Percentiles rank a stretch among this genome's conserved stretches.
phyloP scores from a whole-genome alignment of 345 rosid genomes.

The Physaria fendleri region DNA sequence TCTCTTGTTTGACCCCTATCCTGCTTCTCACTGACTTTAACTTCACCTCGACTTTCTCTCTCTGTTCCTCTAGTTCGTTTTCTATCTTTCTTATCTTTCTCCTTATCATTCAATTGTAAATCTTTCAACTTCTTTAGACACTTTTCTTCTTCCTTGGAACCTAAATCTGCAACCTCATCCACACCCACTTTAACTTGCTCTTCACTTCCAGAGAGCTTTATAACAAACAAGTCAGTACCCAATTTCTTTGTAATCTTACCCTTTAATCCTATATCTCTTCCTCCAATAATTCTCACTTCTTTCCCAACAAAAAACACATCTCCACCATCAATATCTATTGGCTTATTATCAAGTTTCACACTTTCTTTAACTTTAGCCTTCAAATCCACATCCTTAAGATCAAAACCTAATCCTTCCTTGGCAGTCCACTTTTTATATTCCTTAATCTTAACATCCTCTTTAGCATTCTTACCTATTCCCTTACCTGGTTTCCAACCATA shows the following conservation, averaged over 20 bases:
- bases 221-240: slow-evolving; percentile 26
- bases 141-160: slow-evolving; percentile 61
- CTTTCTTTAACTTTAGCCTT: slow-evolving; percentile 12
- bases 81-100: slow-evolving; percentile 22
- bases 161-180: slow-evolving; percentile 53
- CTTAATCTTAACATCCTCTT: slow-evolving; percentile 59
- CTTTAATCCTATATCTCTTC: slow-evolving; percentile 47
- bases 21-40: slow-evolving; percentile 11
- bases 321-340: slow-evolving; percentile 3
- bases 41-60: slow-evolving; percentile 21
- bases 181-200: slow-evolving; percentile 43
- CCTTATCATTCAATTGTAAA: slow-evolving; percentile 10
- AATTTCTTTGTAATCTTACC: slow-evolving; percentile 43
- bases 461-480: slow-evolving; percentile 74
- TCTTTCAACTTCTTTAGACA: slow-evolving; percentile 50
- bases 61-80: slow-evolving; percentile 26
- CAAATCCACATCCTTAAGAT: slow-evolving; percentile 6
- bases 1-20: slow-evolving; percentile 25
- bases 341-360: background rate
- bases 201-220: slow-evolving; percentile 37
- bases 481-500: slow-evolving; percentile 84
- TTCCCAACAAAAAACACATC: slow-evolving; percentile 44
- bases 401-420: slow-evolving; percentile 57
- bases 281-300: slow-evolving; percentile 54
- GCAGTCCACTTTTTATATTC: slow-evolving; percentile 45